Evolutionary conservation across 2,329 filamentous ascomycete species (phyloP).

Genomic region (Cytospora schulzeri): DNA sequence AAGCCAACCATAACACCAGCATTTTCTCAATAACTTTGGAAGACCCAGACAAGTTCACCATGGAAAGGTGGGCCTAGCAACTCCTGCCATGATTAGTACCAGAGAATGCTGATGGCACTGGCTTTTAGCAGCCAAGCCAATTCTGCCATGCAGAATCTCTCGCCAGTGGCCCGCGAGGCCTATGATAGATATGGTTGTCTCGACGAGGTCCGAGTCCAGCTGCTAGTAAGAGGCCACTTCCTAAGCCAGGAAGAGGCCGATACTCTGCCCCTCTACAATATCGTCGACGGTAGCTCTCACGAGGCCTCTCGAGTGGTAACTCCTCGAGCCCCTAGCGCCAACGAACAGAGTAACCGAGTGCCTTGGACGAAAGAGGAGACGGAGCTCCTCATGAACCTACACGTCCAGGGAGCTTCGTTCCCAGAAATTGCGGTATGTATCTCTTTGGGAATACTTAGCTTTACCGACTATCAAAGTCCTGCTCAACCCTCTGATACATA

Average conservation of each 20-base stretch:
- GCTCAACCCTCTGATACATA: neutral
- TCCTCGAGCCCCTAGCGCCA: neutral
- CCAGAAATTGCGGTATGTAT: neutral
- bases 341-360: neutral
- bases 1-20: no score
- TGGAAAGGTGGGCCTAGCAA: neutral
- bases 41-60: neutral
- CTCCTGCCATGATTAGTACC: neutral
- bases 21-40: no score
- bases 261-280: neutral
- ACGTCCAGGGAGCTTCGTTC: neutral
- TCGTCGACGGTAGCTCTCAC: neutral
- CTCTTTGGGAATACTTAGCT: neutral
- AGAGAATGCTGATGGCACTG: neutral
- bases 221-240: slow-evolving; percentile 5
- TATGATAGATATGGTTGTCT: slow-evolving; percentile 13
- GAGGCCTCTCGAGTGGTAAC: neutral
- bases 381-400: neutral
- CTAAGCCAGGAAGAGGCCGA: slow-evolving; percentile 6
- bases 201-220: slow-evolving; percentile 6
- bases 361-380: neutral
- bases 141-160: neutral
- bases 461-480: neutral
- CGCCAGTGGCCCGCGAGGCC: neutral
- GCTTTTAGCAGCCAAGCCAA: neutral